Base-by-base conservation (phyloP, 148 eudicot species). In the Camellia japonica region DNA sequence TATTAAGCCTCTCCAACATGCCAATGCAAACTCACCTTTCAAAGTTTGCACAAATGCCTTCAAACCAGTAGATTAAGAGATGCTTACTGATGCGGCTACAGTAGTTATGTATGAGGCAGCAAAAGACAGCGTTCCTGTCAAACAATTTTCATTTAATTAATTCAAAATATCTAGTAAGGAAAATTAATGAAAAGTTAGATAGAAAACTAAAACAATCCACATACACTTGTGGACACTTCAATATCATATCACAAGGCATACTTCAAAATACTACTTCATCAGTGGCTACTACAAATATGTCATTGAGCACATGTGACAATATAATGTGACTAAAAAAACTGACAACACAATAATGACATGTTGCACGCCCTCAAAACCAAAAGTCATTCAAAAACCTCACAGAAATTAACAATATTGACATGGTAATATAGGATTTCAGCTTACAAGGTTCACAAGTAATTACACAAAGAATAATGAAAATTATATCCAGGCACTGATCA, bases 121-220 rank as follows among this genome's bases (percentile, higher is more conserved):
- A 96, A 80, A 96, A 87, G 74, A 90, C 90, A 72, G 98, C 98
- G 86, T 89, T 90, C 99, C 99, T 96, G 95, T 83, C 78, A 81
- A 43, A 83, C 16, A 77, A 56, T 16, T 59, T 68, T 60, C 61
- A 41, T 64, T 19, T 11, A 62, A 68, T 75, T 43, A 82, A 55
- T 41, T 82, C 46, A 65, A 18, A 78, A 8, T 15, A 67, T 52
- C 8, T 44, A 62, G 14, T 44, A 4, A 67, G 41, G 63, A 43
- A 81, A 78, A 62, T 20, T 3, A 58, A 52, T 15, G 47, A 7
- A 82, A 51, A 11, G 43, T 38, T 16, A 42, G 15, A 3, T 20
- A 20, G 3, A 19, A 47, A 49, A 43, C 52, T 14, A 76, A 73
- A 75, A 38, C 58, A 54, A 52, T 66, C 44, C 52, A 3, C 38